Evolutionary conservation across 2,329 filamentous ascomycete genomes (phyloP), one percentile per base, ranked within the genome.

Genomic region (Talaromyces marneffei): DNA sequence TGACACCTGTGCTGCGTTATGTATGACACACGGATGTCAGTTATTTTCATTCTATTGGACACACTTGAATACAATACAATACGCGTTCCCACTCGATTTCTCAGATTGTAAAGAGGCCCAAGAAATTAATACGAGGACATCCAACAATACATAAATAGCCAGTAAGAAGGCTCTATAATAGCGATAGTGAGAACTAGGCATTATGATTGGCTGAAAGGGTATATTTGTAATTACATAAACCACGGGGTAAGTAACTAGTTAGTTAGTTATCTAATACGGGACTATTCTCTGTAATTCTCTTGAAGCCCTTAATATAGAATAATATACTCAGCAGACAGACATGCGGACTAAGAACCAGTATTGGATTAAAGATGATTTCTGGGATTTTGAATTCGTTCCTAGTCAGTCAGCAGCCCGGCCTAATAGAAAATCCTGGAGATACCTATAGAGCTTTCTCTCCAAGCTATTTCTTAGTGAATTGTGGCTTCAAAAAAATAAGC

Each of bases 321-420:
- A 35, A 60, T 55, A 77, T 65, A 20, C 68, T 59, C 40, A 72
- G 66, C 31, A 74, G 65, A 40, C 66, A 68, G 58, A 71, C 59
- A 59, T 75, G 62, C 4, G 64, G 68, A 60, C 72, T 75, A 12
- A 74, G 70, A 54, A 71, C 62, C 33, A 75, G 68, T 16, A 67
- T 68, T n/a, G 67, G 58, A 58, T 75, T 63, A n/a, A n/a, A n/a
- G n/a, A n/a, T n/a, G n/a, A n/a, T n/a, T n/a, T n/a, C n/a, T n/a
- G n/a, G n/a, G n/a, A 53, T 68, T 27, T 55, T 35, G 10, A 35
- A 35, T 12, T 35, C 10, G 5, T 57, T 57, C 27, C 39, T 57
- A 12, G 27, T 29, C 23, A 20, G n/a, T 44, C 33, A 57, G 37
- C 16, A 31, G n/a, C 27, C 29, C 16, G 31, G 6, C 10, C 20